Evolutionary conservation across 176 grass and related monocot genomes (phyloP), one percentile per base, ranked within the genome.

Genomic region (Thinopyrum elongatum): DNA sequence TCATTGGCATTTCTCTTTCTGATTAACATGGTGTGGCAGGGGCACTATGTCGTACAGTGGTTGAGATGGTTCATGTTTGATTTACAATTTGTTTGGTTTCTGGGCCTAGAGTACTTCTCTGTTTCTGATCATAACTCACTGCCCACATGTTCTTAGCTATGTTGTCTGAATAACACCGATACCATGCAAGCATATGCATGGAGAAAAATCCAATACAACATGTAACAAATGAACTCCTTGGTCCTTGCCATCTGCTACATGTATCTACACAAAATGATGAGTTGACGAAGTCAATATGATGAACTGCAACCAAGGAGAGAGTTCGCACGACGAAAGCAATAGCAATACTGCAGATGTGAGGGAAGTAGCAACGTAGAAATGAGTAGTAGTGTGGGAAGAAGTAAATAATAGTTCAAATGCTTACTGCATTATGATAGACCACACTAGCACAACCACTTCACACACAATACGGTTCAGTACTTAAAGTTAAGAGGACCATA

Each of bases 31-130:
- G 10, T 28, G n/a, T 23, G 35, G 0, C 25, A 62, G 22, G 3
- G 5, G 25, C 3, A 51, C 39, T 47, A 25, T 82, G 30, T 67
- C n/a, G 19, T 6, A 33, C 27, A 46, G 3, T 66, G 53, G 6
- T 44, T 83, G 35, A 63, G 63, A 34, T 88, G 44, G 3, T 61
- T 34, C 77, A 19, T 89, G 22, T 76, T 71, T 61, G n/a, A 41
- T 64, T 10, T 29, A n/a, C 7, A 7, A 12, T 81, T 34, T 64
- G 16, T 66, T 66, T 16, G 5, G 34, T 51, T 10, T 39, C 30
- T 29, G 42, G 70, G 21, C 64, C 23, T 74, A 89, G n/a, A 58
- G 7, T 82, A 47, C 27, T 84, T 64, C 29, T 51, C 47, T 51
- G 7, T 39, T 86, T 76, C 10, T 47, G 7, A 44, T 82, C 6